Evolutionary conservation across 2,329 filamentous ascomycete genomes (phyloP), one percentile per base, ranked within the genome.

Genomic region (Sclerotinia trifoliorum): DNA sequence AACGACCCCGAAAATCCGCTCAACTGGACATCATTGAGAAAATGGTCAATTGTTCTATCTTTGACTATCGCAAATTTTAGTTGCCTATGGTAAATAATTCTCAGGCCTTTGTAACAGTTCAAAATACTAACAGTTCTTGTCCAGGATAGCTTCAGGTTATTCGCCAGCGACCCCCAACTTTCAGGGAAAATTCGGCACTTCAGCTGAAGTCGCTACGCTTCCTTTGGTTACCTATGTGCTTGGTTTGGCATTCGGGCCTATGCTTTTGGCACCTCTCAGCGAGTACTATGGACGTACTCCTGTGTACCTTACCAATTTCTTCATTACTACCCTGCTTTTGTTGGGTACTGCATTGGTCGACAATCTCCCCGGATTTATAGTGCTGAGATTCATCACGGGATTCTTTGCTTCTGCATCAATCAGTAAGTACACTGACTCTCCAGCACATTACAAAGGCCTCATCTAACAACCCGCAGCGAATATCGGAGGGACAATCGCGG

Each of bases 281-380:
- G 88, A 91, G 74, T 78, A 87, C 3, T 87, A 85, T 72, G 87
- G 87, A n/a, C 73, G 84, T 0, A 72, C 78, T 56, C 68, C 72
- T 0, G 75, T 85, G 7, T 75, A 83, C 8, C 80, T 83, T 48
- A 62, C 73, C 0, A 81, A 80, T 0, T 84, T 82, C 61, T 63
- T 83, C 0, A 81, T 85, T 74, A 87, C 85, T 68, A 78, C 82
- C 0, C 74, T 91, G n/a, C 83, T 90, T 71, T 82, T 84, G 24
- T 81, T 91, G 68, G 88, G 85, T 0, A 89, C 87, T 67, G 90
- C 87, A 0, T 80, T 90, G 15, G 83, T 87, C 0, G 84, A 84
- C 1, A 81, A 80, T 61, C 78, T 83, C 11, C 78, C 77, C 0
- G 80, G 80, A 6, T 75, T 83, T 13, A 78, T 83, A 49, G 78